Evolutionary conservation across 495 filamentous ascomycete species (phyloP), one percentile per base, ranked within the genome.

Genomic region (Xanthoparmelia taractica): DNA sequence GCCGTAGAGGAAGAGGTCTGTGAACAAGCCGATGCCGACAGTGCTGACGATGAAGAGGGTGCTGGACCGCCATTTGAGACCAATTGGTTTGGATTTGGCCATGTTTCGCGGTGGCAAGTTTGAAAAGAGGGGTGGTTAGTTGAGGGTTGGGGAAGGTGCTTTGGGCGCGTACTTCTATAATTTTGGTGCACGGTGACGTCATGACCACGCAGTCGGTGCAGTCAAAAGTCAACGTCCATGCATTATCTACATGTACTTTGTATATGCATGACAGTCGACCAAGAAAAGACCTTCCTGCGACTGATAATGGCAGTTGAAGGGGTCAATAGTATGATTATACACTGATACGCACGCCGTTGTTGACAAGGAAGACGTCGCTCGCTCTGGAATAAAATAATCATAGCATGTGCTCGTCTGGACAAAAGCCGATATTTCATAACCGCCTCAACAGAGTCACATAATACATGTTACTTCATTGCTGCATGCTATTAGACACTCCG

Each of bases 21-120:
- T 85, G 71, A 89, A 89, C 1, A 84, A 77, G 23, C 81, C 86
- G 43, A 85, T 74, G 59, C 78, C 82, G 17, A 87, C 80, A 17
- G 86, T 86, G 43, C 73, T 72, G 54, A 86, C 66, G 55, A 87
- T 87, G 70, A 87, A 86, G 52, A 78, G 65, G 8, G 84, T 82
- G 65, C 78, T 82, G 33, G 84, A 86, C 8, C 85, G 82, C 72
- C 77, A 79, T 58, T 63, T 66, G 12, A 87, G 73, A 18, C 78
- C 77, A 67, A 73, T 73, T 43, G 80, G 80, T 25, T 56, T 62
- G 13, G 68, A 57, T 17, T 59, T 54, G 33, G 40, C 55, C 67
- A 69, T n/a, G 47, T n/a, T 31, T 34, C 11, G 37, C 5, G 7
- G 36, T 15, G 7, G 31, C 2, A 15, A 36, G 25, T 8, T 15